Base-by-base conservation (phyloP, 2,329 filamentous ascomycete species). In the Cucurbitaria berberidis region DNA sequence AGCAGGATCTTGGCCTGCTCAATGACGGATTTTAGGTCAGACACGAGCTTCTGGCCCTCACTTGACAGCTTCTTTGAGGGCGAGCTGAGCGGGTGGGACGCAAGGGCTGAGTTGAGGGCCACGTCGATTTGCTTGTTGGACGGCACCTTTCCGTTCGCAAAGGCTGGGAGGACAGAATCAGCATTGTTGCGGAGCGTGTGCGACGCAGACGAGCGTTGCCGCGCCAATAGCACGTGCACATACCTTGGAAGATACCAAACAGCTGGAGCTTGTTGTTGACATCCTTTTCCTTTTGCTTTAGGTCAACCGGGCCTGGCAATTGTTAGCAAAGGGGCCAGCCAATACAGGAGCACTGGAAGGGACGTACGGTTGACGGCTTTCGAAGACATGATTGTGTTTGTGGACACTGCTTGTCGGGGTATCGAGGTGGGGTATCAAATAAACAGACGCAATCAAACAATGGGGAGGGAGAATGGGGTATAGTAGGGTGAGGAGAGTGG, bases 51-150 rank as follows among this genome's bases (percentile, higher is more conserved):
- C 72, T 87, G 87, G 53, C 95, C 95, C 64, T 99, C 95, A 1
- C 82, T 62, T 0, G 93, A 98, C 5, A 99, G 87, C 72, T 89
- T 88, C 55, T 83, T 79, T 0, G 90, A 89, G 5, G 93, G 92
- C 21, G 78, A 85, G 3, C 85, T 77, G 22, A 98, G 80, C 8
- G 86, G 81, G 72, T 84, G 86, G 62, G 89, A 93, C 29, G 82
- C 81, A 45, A 97, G 82, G 66, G 91, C 89, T 73, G 89, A 95
- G 83, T 96, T 98, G 73, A 99, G 78, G 24, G 95, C 93, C 43
- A 97, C 83, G 79, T 98, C 95, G 74, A 97, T 96, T 80, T 97
- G 93, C 68, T 93, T 90, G 77, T 97, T 97, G 68, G 93, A 96
- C 59, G 93, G 93, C 40, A 93, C 87, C 77, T 97, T 98, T 80